A percentile compares a stretch with the other conserved stretches of the same genome.
These are phyloP conservation scores for Amanita brunnescens DNA, from an alignment of 768 basidiomycete species.

Conservation along the genomic window DNA sequence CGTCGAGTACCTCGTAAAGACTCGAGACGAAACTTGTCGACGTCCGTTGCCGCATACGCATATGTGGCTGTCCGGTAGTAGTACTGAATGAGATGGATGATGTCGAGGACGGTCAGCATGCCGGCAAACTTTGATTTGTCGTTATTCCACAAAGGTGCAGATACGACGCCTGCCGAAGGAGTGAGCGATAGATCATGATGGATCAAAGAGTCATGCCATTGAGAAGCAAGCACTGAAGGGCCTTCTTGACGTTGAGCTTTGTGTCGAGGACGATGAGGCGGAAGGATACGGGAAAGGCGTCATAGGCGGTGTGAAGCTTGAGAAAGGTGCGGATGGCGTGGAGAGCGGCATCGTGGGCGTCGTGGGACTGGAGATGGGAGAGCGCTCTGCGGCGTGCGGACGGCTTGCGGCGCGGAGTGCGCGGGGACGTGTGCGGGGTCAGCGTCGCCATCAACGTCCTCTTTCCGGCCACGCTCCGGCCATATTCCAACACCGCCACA, in stretches of 20 bases:
- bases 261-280: conserved; percentile 95
- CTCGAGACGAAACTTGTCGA: conserved; percentile 87
- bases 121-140: conserved; percentile 89
- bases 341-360: conserved; percentile 64
- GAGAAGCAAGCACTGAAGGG: conserved; percentile 74
- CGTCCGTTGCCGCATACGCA: conserved; percentile 81
- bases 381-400: conserved; percentile 50
- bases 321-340: conserved; percentile 72
- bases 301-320: conserved; percentile 81
- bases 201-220: conserved; percentile 45
- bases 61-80: conserved; percentile 86
- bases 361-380: conserved; percentile 55
- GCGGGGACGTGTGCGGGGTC: conserved; percentile 42
- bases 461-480: not conserved
- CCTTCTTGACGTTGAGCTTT: conserved; percentile 92
- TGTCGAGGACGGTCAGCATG: conserved; percentile 99
- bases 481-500: not conserved
- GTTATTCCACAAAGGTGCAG: conserved; percentile 97
- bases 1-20: conserved; percentile 67
- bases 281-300: conserved; percentile 96
- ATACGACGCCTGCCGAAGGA: conserved; percentile 72
- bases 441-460: conserved; percentile 36
- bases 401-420: conserved; percentile 38
- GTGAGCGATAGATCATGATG: conserved; percentile 7
- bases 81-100: conserved; percentile 98